Conservation (phyloP, 2,329 filamentous ascomycete genomes). For the Scorias spongiosa region DNA sequence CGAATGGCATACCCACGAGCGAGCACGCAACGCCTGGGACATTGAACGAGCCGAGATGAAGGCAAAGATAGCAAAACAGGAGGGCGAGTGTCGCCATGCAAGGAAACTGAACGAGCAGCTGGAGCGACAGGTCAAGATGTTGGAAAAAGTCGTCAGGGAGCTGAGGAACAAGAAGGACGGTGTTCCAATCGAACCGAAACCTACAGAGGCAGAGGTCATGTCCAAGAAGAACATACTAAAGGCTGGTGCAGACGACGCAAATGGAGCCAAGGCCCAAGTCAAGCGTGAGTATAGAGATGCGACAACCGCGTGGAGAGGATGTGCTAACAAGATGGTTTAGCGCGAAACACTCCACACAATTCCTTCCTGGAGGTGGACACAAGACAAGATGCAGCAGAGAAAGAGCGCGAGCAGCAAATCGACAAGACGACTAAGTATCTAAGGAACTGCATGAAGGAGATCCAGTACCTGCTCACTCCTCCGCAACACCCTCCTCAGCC, state of each 20-base stretch:
- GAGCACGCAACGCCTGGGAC: conserved; percentile 95
- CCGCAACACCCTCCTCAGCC: conserved; percentile 45
- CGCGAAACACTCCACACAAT: conserved; percentile 28
- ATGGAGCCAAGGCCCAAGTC: conserved; percentile 19
- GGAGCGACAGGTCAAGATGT: conserved; percentile 76
- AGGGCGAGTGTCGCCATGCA: conserved; percentile 74
- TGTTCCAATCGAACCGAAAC: conserved; percentile 6
- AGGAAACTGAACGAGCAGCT: conserved; percentile 80
- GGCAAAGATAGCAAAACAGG: conserved; percentile 83
- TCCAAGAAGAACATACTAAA: conserved; percentile 1
- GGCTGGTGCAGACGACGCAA: conserved; percentile 16
- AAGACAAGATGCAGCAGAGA: conserved; percentile 31
- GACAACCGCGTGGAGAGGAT: background rate
- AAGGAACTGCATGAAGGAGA: conserved; percentile 51
- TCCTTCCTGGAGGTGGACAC: conserved; percentile 36
- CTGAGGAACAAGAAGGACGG: conserved; percentile 51
- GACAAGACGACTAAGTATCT: conserved; percentile 50
- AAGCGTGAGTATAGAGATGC: conserved; percentile 12
- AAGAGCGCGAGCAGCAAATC: conserved; percentile 42
- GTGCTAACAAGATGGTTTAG: background rate
- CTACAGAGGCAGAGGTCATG: conserved; percentile 4
- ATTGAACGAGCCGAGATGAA: conserved; percentile 99
- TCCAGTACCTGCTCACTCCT: conserved; percentile 53
- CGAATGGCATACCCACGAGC: conserved; percentile 97
- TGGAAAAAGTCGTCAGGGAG: conserved; percentile 76